Evolutionary conservation across 805 yeast genomes (phyloP), one percentile per base, ranked within the genome.

Genomic region (Candida fluviatilis): DNA sequence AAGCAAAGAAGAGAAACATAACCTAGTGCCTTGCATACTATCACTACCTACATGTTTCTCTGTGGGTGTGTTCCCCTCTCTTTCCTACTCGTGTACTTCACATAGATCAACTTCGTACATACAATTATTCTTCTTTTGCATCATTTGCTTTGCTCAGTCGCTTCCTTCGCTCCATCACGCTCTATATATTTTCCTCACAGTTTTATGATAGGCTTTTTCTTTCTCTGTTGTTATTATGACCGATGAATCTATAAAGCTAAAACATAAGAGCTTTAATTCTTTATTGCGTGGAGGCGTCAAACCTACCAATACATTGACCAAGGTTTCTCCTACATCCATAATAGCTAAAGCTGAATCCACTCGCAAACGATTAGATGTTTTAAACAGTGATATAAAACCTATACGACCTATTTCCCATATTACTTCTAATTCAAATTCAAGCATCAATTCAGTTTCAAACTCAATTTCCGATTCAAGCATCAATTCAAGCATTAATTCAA

Each of bases 301-400:
- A 19, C 43, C 43, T 8, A 40, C 36, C 4, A 40, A 40, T 19
- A 35, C 25, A 4, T 25, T 40, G 14, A 31, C 37, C 11, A 26
- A 26, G 13, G 24, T 31, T 14, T 14, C 37, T 28, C 11, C 18
- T n/a, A n/a, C n/a, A n/a, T 35, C 27, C 14, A 19, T 38, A 12
- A 30, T 35, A 15, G 28, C 28, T 5, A 37, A 42, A 31, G 34
- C 34, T 2, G 31, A 31, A 25, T 4, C 16, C 6, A 23, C 38
- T 13, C 38, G 39, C 6, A 31, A 36, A 15, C 25, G 34, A 18
- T 31, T 21, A 30, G 33, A 37, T 16, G 12, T 18, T 34, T 19
- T 24, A 14, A 16, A 33, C 27, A 30, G 35, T 30, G 21, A 19
- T 36, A 27, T n/a, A n/a, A n/a, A n/a, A n/a, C n/a, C n/a, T n/a